A percentile compares a stretch with the other conserved stretches of the same genome.
Evolutionary conservation across 1,284 basidiomycete genomes (phyloP).

Genomic region (Acaromyces ingoldii): DNA sequence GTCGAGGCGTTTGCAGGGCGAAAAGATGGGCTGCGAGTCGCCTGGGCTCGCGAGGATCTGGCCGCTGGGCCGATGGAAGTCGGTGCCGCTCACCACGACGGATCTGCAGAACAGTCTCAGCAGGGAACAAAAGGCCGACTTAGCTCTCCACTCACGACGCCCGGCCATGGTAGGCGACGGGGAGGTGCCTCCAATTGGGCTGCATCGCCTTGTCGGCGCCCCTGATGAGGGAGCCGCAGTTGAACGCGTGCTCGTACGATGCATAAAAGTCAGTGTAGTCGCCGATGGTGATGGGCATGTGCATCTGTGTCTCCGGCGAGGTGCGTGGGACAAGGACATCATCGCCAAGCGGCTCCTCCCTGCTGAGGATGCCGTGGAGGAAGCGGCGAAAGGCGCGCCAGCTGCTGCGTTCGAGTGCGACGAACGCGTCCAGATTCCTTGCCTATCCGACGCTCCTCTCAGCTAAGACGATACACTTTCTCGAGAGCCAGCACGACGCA

Average conservation of each 20-base stretch:
- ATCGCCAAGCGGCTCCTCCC: constrained; percentile 1
- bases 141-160: constrained; percentile 12
- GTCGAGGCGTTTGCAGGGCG: constrained; percentile 20
- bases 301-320: constrained; percentile 8
- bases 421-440: constrained; percentile 24
- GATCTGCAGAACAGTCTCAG: constrained; percentile 1
- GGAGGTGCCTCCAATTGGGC: constrained; percentile 16
- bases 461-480: too few relatives aligned
- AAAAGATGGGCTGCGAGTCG: constrained; percentile 14
- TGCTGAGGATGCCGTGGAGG: constrained; percentile 17
- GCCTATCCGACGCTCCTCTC: too few relatives aligned
- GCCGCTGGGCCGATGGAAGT: constrained; percentile 21
- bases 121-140: not conserved
- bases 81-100: constrained; percentile 17
- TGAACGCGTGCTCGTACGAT: constrained; percentile 24
- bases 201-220: constrained; percentile 18
- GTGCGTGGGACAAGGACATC: constrained; percentile 4
- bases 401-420: constrained; percentile 3
- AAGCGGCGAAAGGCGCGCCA: constrained; percentile 14
- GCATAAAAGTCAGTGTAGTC: constrained; percentile 38
- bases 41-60: constrained; percentile 17
- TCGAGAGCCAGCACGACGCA: not conserved
- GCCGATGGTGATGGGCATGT: constrained; percentile 22
- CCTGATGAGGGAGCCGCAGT: constrained; percentile 18
- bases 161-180: constrained; percentile 34